Evolutionary conservation across 805 yeast species (phyloP).

Genomic region (Wickerhamiella alocasiicola): DNA sequence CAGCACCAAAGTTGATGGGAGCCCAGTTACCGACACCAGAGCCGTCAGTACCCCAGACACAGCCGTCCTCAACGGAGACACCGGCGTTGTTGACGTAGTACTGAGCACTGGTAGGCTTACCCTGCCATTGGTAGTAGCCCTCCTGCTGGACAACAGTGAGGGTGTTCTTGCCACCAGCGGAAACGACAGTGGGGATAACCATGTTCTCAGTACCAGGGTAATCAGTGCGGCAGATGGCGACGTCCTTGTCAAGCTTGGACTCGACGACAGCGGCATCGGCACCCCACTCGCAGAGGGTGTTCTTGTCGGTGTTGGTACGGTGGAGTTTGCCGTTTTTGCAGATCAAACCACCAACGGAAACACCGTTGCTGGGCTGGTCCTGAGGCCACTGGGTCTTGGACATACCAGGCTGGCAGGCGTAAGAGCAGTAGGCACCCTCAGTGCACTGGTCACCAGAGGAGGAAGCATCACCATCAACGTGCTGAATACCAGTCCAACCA

Average conservation of each 20-base stretch:
- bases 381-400: slow-evolving; percentile 98
- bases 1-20: slow-evolving; percentile 90
- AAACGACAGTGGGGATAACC: slow-evolving; percentile 83
- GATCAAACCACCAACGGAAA: slow-evolving; percentile 82
- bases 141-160: slow-evolving; percentile 71
- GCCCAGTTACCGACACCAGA: slow-evolving; percentile 96
- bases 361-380: slow-evolving; percentile 75
- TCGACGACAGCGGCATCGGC: slow-evolving; percentile 53
- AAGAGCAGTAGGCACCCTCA: slow-evolving; percentile 91
- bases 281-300: slow-evolving; percentile 84
- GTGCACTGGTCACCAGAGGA: slow-evolving; percentile 53
- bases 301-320: slow-evolving; percentile 57
- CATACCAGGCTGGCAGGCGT: slow-evolving; percentile 98
- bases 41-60: slow-evolving; percentile 80
- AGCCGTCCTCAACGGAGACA: slow-evolving; percentile 77
- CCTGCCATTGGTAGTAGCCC: slow-evolving; percentile 70
- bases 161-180: slow-evolving; percentile 51
- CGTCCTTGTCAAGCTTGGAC: slow-evolving; percentile 47
- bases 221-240: slow-evolving; percentile 95
- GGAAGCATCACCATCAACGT: slow-evolving; percentile 39
- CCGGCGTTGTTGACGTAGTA: slow-evolving; percentile 97
- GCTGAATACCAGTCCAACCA: slow-evolving; percentile 71
- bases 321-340: slow-evolving; percentile 78
- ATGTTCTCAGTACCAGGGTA: slow-evolving; percentile 99
- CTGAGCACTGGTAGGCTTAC: slow-evolving; percentile 79